Conservation (phyloP, 2,329 filamentous ascomycete genomes). For the Fusarium liriodendri region DNA sequence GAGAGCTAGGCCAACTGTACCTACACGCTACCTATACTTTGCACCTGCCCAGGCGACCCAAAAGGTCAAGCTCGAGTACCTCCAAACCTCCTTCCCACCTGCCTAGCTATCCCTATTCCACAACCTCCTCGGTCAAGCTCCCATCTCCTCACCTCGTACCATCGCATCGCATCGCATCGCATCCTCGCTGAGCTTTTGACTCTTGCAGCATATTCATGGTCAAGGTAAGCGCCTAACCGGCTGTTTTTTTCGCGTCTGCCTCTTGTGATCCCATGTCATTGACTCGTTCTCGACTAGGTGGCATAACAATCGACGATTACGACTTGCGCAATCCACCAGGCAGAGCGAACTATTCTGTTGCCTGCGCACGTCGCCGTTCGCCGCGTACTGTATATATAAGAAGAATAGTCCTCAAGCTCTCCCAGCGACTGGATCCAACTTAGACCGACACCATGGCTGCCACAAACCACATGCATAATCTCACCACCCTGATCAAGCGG, state of each 20-base stretch:
- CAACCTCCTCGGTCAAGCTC: constrained; percentile 24
- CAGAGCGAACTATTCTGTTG: constrained; percentile 23
- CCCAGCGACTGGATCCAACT: not conserved
- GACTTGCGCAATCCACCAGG: constrained; percentile 22
- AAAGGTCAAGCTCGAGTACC: not conserved
- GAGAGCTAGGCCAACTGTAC: not conserved
- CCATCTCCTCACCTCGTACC: constrained; percentile 29
- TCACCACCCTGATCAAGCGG: constrained; percentile 98
- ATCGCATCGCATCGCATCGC: not conserved
- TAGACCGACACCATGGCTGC: constrained; percentile 69
- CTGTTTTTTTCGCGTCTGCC: not conserved
- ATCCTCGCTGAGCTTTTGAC: not conserved
- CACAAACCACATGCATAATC: constrained; percentile 90
- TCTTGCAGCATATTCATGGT: not conserved
- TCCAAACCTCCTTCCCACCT: constrained; percentile 6
- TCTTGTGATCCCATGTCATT: not conserved
- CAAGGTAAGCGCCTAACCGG: not conserved
- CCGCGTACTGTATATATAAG: not conserved
- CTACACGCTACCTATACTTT: not conserved
- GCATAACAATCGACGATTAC: not conserved
- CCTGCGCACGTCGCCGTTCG: constrained; percentile 8
- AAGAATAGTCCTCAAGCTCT: not conserved
- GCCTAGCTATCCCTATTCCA: constrained; percentile 28
- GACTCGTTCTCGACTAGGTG: not conserved
- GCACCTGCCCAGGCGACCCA: not conserved